These are phyloP conservation scores for Metarhizium humberi DNA, from an alignment of 2,329 filamentous ascomycete genomes.

Conservation along the genomic window DNA sequence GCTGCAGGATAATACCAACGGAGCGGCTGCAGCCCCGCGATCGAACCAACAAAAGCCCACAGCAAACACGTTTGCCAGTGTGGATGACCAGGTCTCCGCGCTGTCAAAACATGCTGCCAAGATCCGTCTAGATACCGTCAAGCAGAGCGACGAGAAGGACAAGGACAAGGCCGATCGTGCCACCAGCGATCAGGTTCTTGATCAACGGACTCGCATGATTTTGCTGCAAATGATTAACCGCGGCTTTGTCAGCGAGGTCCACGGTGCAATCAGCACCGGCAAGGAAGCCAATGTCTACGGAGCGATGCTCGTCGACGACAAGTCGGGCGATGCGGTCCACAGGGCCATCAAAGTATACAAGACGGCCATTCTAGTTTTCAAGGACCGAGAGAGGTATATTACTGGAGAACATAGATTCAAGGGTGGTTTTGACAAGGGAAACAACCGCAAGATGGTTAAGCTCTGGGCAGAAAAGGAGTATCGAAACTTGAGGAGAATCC, in stretches of 20 bases:
- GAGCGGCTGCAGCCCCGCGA: conserved; percentile 47
- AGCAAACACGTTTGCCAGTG: conserved; percentile 67
- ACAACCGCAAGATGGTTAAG: conserved; percentile 95
- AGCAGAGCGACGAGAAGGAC: conserved; percentile 41
- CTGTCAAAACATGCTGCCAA: conserved; percentile 78
- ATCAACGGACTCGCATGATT: conserved; percentile 91
- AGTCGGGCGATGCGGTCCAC: conserved; percentile 49
- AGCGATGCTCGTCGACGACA: conserved; percentile 57
- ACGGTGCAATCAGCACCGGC: conserved; percentile 90
- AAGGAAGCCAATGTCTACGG: conserved; percentile 99
- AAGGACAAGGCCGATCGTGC: conserved; percentile 90
- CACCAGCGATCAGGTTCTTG: conserved; percentile 88
- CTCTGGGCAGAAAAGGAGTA: conserved; percentile 99
- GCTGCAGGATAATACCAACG: conserved; percentile 36
- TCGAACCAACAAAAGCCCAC: conserved; percentile 71
- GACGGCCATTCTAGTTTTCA: conserved; percentile 94
- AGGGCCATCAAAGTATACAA: conserved; percentile 98
- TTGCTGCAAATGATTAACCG: conserved; percentile 93
- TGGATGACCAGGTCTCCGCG: conserved; percentile 84
- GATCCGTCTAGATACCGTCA: conserved; percentile 65
- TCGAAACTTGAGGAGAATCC: conserved; percentile 78
- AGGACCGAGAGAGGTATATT: conserved; percentile 94
- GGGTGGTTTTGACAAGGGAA: conserved; percentile 84
- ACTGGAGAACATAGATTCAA: conserved; percentile 89
- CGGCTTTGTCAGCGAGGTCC: conserved; percentile 78